A percentile compares a stretch with the other conserved stretches of the same genome.
Evolutionary conservation across 2,329 filamentous ascomycete genomes (phyloP).

Genomic region (Epichloe festucae): DNA sequence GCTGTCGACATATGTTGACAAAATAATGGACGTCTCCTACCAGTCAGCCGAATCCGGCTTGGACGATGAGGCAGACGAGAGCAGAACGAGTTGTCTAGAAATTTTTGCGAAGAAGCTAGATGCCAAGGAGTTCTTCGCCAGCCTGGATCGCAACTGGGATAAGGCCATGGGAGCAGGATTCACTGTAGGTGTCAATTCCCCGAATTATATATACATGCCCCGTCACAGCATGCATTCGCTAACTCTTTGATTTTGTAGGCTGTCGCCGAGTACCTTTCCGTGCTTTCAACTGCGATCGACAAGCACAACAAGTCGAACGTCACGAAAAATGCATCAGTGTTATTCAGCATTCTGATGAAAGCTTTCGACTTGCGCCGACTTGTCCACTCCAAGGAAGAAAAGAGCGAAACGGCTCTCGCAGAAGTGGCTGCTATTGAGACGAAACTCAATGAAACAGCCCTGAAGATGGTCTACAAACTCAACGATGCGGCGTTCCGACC

Average conservation of each 20-base stretch:
- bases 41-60: slow-evolving; percentile 52
- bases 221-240: neutral
- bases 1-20: slow-evolving; percentile 64
- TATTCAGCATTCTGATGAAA: slow-evolving; percentile 53
- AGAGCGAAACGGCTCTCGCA: slow-evolving; percentile 28
- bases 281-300: slow-evolving; percentile 60
- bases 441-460: slow-evolving; percentile 52
- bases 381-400: slow-evolving; percentile 33
- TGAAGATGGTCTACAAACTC: slow-evolving; percentile 92
- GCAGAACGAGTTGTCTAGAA: slow-evolving; percentile 55
- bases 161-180: slow-evolving; percentile 49
- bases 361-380: slow-evolving; percentile 53
- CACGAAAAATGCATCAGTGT: slow-evolving; percentile 55
- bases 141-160: slow-evolving; percentile 60
- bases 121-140: slow-evolving; percentile 60
- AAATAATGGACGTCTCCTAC: slow-evolving; percentile 59
- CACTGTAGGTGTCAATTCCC: slow-evolving; percentile 32
- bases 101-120: slow-evolving; percentile 68
- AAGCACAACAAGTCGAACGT: slow-evolving; percentile 66
- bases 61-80: slow-evolving; percentile 48
- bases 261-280: slow-evolving; percentile 52
- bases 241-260: slow-evolving; percentile 31
- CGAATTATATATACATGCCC: no score
- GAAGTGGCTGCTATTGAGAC: slow-evolving; percentile 49
- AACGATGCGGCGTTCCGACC: slow-evolving; percentile 91